Conservation (phyloP, 768 basidiomycete genomes). For the Punctularia strigosozonata region DNA sequence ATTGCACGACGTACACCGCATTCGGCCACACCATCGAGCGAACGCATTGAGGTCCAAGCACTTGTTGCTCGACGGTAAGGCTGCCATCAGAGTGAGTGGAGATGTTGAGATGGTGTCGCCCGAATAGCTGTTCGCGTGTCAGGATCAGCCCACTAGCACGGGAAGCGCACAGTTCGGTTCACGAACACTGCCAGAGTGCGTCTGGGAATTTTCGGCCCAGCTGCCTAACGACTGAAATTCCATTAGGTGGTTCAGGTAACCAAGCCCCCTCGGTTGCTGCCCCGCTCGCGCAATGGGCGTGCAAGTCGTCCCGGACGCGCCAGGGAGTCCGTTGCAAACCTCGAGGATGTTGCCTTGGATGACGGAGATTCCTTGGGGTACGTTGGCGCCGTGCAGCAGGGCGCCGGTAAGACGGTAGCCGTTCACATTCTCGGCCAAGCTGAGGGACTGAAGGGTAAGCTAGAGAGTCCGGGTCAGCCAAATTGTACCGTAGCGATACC, state of each 20-base stretch:
- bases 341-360: slow-evolving; percentile 9
- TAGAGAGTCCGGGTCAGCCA: too few relatives aligned
- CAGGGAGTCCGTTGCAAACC: slow-evolving; percentile 30
- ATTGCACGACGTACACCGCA: slow-evolving; percentile 24
- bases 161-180: too few relatives aligned
- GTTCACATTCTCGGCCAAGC: slow-evolving; percentile 24
- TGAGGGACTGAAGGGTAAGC: slow-evolving; percentile 26
- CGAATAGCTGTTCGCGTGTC: not conserved
- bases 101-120: not conserved
- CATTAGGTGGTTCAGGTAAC: too few relatives aligned
- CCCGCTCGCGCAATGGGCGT: slow-evolving; percentile 9
- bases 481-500: too few relatives aligned
- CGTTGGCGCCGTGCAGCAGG: slow-evolving; percentile 19
- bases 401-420: slow-evolving; percentile 21
- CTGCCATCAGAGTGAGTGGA: not conserved
- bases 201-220: too few relatives aligned
- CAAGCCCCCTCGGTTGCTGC: not conserved
- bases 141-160: not conserved
- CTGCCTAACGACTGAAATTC: too few relatives aligned
- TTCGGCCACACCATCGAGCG: slow-evolving; percentile 33
- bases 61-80: not conserved
- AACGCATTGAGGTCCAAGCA: slow-evolving; percentile 21
- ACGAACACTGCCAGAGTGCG: too few relatives aligned
- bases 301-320: slow-evolving; percentile 14
- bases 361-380: slow-evolving; percentile 14